Conservation (phyloP, 2,329 filamentous ascomycete genomes). For the Alternaria novae-zelandiae region DNA sequence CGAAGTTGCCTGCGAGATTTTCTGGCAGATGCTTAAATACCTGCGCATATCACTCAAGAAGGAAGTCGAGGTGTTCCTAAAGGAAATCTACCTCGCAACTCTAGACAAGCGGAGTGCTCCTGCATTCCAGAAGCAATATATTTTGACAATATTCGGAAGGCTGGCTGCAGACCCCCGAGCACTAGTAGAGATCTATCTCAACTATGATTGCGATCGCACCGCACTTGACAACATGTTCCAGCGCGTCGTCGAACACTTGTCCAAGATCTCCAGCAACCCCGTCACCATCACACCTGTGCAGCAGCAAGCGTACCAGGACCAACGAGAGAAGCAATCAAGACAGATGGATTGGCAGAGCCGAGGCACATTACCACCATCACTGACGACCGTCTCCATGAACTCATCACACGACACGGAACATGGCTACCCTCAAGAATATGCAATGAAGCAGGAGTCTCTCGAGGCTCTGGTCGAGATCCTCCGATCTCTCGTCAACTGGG, state of each 20-base stretch:
- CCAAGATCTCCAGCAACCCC: conserved; percentile 81
- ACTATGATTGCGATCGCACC: conserved; percentile 96
- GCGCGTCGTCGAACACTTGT: conserved; percentile 88
- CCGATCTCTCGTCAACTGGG: conserved; percentile 92
- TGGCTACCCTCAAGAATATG: conserved; percentile 85
- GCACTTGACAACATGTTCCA: conserved; percentile 97
- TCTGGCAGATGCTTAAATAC: conserved; percentile 95
- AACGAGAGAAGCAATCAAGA: conserved; percentile 66
- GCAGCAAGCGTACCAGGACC: conserved; percentile 87
- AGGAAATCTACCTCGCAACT: conserved; percentile 94
- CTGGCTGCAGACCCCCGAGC: conserved; percentile 86
- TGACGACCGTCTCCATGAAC: conserved; percentile 79
- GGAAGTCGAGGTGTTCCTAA: conserved; percentile 96
- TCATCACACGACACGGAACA: conserved; percentile 64
- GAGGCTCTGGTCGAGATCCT: conserved; percentile 89
- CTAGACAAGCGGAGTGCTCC: conserved; percentile 87
- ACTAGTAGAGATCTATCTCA: conserved; percentile 93
- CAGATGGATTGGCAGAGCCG: conserved; percentile 83
- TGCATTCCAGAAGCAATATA: conserved; percentile 88
- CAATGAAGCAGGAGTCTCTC: conserved; percentile 86
- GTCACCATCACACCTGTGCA: conserved; percentile 76
- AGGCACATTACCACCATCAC: conserved; percentile 82
- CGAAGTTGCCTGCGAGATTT: conserved; percentile 95
- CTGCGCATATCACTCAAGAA: conserved; percentile 97
- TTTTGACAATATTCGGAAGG: conserved; percentile 83